Evolutionary conservation across 441 rosid species (phyloP).

Genomic region (Codiaeum variegatum): DNA sequence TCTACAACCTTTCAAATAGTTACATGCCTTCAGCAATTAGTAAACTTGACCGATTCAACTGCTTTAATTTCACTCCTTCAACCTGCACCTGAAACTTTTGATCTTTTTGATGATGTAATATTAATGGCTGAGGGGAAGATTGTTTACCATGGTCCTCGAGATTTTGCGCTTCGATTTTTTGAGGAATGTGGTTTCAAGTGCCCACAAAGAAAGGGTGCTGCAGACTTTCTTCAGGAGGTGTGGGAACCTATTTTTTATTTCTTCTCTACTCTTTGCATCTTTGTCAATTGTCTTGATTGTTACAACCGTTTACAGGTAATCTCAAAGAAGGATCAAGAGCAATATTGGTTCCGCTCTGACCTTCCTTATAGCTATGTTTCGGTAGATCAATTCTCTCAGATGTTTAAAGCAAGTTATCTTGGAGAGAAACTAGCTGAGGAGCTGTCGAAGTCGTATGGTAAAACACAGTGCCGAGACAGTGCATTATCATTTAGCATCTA

Average conservation of each 20-base stretch:
- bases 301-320: conserved; percentile 31
- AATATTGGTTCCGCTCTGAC: conserved; percentile 36
- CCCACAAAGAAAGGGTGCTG: conserved; percentile 41
- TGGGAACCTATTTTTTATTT: neutral
- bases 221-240: conserved; percentile 44
- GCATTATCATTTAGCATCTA: conserved; percentile 36
- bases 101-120: conserved; percentile 39
- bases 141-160: conserved; percentile 37
- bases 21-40: conserved; percentile 34
- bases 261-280: no score
- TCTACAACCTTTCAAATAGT: conserved; percentile 42
- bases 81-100: conserved; percentile 39
- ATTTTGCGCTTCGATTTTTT: conserved; percentile 24
- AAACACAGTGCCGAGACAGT: conserved; percentile 21
- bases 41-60: conserved; percentile 34
- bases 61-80: conserved; percentile 43
- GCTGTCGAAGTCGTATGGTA: conserved; percentile 33
- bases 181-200: conserved; percentile 38
- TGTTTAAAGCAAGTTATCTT: conserved; percentile 28
- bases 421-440: conserved; percentile 36
- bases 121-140: conserved; percentile 40
- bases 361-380: conserved; percentile 35
- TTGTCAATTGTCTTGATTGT: no score
- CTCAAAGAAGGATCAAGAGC: conserved; percentile 52
- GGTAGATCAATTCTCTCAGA: conserved; percentile 30